Base-by-base conservation (phyloP, 495 filamentous ascomycete species). In the Xylaria bambusicola region DNA sequence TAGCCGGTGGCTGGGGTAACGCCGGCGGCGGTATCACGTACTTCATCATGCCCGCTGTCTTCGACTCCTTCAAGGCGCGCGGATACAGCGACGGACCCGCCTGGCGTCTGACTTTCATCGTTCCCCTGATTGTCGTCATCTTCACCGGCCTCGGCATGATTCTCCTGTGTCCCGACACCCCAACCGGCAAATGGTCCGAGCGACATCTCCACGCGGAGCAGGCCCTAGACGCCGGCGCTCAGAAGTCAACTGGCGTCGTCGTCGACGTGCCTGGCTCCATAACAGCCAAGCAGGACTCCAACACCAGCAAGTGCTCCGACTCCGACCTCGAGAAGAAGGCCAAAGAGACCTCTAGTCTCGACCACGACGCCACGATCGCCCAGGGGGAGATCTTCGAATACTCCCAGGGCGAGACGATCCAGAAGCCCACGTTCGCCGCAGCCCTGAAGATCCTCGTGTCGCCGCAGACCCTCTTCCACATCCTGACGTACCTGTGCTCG, bases 21-120 rank as follows among this genome's bases (percentile, higher is more conserved):
- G 84, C 92, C 33, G 93, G 93, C 58, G 93, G 93, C 58, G 93
- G 93, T 44, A 90, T 97, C 64, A 83, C 82, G 12, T 89, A 88
- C 71, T 97, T 97, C 74, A 82, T 96, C 60, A 98, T 98, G 93
- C 93, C 93, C 1, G 92, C 92, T 4, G 85, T 96, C 46, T 93
- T 84, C 71, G 88, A 97, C 71, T 88, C 88, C 6, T 77, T 96
- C n/a, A 86, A 93, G 35, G 33, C 75, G 0, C 77, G 70, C 41
- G 83, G 84, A 3, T 78, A 92, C 42, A 70, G 79, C 1, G 69
- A 84, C 12, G 84, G 90, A 60, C 77, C 85, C 21, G 89, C 92
- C 7, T 97, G 92, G 92, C 84, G 92, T 27, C 84, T 97, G 2
- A 79, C 88, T 50, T 96, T 94, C 68, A 72, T 96, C 51, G 86